These are phyloP conservation scores for Russula abietina DNA, from an alignment of 768 basidiomycete species.

Conservation along the genomic window DNA sequence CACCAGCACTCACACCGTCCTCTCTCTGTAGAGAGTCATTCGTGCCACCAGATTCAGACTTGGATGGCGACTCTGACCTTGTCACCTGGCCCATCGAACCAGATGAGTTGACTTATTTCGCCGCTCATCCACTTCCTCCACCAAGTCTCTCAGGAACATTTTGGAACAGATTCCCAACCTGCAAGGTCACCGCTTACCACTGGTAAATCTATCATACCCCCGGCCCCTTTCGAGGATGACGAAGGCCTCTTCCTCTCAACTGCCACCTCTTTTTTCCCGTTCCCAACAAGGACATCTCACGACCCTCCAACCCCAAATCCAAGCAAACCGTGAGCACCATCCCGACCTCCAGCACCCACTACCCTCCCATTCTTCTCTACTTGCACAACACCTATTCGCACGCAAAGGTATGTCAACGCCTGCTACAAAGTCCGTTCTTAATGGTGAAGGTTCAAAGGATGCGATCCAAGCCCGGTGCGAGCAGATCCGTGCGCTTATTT, in stretches of 20 bases:
- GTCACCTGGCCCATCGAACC: slow-evolving; percentile 6
- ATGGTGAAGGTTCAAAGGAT: slow-evolving; percentile 91
- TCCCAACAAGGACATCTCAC: slow-evolving; percentile 6
- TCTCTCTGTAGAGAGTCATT: slow-evolving; percentile 21
- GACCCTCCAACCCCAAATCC: slow-evolving; percentile 1
- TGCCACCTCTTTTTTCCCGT: slow-evolving; percentile 1
- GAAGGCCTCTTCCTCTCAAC: slow-evolving; percentile 23
- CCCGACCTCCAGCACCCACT: slow-evolving; percentile 2
- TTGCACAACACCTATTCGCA: too few species aligned
- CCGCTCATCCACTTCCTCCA: too few species aligned
- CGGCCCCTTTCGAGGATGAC: slow-evolving; percentile 20
- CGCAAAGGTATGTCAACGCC: too few species aligned
- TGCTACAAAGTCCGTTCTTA: too few species aligned
- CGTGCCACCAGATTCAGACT: slow-evolving; percentile 9
- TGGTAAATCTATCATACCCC: too few species aligned
- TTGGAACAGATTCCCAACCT: too few species aligned
- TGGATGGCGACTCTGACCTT: slow-evolving; percentile 15
- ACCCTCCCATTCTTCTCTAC: too few species aligned
- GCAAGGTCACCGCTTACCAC: too few species aligned
- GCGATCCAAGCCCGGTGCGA: too few species aligned
- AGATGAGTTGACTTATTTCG: too few species aligned
- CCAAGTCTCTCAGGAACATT: too few species aligned
- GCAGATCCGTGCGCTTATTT: slow-evolving; percentile 84
- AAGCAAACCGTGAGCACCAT: slow-evolving; percentile 13
- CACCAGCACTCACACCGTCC: slow-evolving; percentile 21